Evolutionary conservation across 305 asterid genomes (phyloP), one percentile per base, ranked within the genome.

Genomic region (Fraxinus ornus): DNA sequence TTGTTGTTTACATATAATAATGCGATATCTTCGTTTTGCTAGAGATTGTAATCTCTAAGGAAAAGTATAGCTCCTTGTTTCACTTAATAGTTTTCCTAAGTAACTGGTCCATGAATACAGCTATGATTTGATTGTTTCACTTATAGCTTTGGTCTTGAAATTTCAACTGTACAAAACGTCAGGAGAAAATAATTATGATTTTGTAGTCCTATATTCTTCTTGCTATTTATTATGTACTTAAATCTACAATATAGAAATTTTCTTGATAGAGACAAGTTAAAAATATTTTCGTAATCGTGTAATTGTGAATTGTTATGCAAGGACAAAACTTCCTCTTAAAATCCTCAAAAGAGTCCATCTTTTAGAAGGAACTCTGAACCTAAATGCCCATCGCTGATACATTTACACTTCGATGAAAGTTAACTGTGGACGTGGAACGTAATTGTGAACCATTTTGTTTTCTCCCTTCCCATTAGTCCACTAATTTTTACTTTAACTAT

Each of bases 391-490:
- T 81, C 47, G 37, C 39, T 79, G 70, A 62, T 37, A n/a, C 52
- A 70, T 72, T 80, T 70, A 30, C 77, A 57, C 44, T 30, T 76
- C 39, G 77, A 6, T 66, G 41, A 78, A 52, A 75, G 41, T 37
- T 39, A 22, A 44, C 24, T 35, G 71, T 80, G 75, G n/a, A n/a
- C 37, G 22, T 57, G 32, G 44, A 30, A 66, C 19, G 28, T 26
- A 22, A 62, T 75, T 77, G 36, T 44, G 9, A 84, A 36, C 75
- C 28, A 77, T 83, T 80, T 71, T 19, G 33, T 19, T 75, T 82
- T 44, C 57, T 64, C 8, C 41, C 3, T 73, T 28, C 26, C 60
- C 32, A 17, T 24, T 57, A 49, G 21, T 83, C 72, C 80, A 36
- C 80, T 68, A 57, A 28, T 75, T 47, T 78, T 28, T 64, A 55